Conservation (phyloP, 306 rosid species). For the Crotalaria pallida region DNA sequence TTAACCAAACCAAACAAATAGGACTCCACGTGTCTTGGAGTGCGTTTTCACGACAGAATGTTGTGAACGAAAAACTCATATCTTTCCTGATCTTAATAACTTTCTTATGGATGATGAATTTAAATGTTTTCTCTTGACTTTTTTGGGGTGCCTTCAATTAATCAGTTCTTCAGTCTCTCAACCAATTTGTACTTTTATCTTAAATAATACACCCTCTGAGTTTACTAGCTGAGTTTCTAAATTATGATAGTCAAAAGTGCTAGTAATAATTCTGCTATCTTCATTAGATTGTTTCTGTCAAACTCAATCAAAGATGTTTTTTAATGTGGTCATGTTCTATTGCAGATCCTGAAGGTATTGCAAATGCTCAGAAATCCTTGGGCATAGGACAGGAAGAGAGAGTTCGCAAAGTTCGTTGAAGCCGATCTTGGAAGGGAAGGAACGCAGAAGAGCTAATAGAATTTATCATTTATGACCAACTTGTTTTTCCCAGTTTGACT, state of each 20-base stretch:
- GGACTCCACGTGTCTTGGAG: too few species aligned
- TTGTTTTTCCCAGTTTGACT: not conserved
- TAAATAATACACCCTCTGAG: not conserved
- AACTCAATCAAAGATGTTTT: not conserved
- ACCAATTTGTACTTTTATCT: not conserved
- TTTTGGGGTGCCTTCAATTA: not conserved
- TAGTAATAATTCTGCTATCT: not conserved
- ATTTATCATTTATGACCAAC: not conserved
- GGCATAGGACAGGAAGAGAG: slow-evolving; percentile 86
- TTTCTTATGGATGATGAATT: not conserved
- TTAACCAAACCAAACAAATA: not conserved
- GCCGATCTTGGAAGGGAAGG: not conserved
- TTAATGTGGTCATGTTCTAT: not conserved
- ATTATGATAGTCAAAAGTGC: not conserved
- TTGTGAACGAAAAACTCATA: not conserved
- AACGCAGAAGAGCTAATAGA: not conserved
- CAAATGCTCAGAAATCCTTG: slow-evolving; percentile 82
- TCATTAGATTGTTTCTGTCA: not conserved
- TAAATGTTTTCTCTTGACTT: not conserved
- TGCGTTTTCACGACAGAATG: not conserved
- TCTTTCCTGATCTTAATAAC: not conserved
- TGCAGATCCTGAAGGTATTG: slow-evolving; percentile 96
- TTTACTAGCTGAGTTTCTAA: not conserved
- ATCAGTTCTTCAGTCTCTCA: not conserved
- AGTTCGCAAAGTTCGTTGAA: slow-evolving; percentile 67